These are phyloP conservation scores for Phyllosticta citribraziliensis DNA, from an alignment of 2,329 filamentous ascomycete genomes.

Conservation along the genomic window DNA sequence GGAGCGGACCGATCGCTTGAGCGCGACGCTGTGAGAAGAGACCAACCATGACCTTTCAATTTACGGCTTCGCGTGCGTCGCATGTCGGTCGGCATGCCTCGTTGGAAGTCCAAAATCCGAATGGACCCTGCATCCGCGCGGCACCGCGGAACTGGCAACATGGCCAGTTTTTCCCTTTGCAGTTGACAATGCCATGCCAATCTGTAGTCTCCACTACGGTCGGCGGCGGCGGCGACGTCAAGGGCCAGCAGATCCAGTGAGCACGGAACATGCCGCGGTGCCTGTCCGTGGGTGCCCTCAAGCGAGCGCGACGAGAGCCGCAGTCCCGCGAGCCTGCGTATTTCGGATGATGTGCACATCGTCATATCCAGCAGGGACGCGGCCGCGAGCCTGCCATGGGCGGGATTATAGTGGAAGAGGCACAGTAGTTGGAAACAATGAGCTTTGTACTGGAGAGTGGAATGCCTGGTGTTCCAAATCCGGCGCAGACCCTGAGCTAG, in stretches of 20 bases:
- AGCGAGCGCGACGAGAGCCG: constrained; percentile 5
- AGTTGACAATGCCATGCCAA: not conserved
- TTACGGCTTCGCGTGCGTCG: not conserved
- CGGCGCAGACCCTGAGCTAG: not conserved
- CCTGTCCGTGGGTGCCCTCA: constrained; percentile 4
- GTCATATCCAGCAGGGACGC: constrained; percentile 1
- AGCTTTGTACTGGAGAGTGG: not conserved
- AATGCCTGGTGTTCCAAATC: not conserved
- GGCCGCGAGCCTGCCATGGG: not conserved
- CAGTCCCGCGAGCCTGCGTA: not conserved
- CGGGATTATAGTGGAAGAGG: not conserved
- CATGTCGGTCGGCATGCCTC: not conserved
- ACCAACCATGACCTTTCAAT: not conserved
- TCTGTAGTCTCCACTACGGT: not conserved
- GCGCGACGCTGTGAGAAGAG: not conserved
- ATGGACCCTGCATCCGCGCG: not conserved
- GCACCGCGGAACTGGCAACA: not conserved
- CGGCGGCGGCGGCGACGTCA: constrained; percentile 3
- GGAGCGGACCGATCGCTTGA: not conserved
- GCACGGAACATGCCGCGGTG: constrained; percentile 5
- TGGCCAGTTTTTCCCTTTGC: not conserved
- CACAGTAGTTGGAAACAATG: not conserved
- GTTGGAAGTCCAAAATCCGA: not conserved
- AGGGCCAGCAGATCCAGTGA: not conserved
- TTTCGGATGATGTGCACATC: constrained; percentile 7